Base-by-base conservation (phyloP, 805 yeast species). In the Ogataea paradorogensis region DNA sequence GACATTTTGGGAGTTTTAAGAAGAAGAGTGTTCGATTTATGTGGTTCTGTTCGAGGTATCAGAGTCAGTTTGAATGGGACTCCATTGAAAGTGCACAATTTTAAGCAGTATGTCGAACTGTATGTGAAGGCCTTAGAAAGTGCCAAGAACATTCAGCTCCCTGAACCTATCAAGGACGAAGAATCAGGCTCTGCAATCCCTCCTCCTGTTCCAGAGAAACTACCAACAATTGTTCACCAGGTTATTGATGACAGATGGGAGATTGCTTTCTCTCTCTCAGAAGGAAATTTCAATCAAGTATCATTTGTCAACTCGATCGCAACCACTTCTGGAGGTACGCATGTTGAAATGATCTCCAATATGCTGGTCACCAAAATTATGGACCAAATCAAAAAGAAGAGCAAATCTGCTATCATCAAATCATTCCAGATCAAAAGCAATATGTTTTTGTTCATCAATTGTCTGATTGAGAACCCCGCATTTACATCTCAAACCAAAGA, bases 251-350 rank as follows among this genome's bases (percentile, higher is more conserved):
- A 85, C 42, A 75, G 96, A 47, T 93, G 99, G 99, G 99, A 93
- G 62, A 63, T 93, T 45, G 99, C 95, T 0, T 91, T 93, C 67
- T 91, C 95, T 1, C 84, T 89, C 4, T 85, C 97, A 30, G 96
- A 89, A 55, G 91, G 90, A 4, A 66, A 76, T 2, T 93, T 93
- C 64, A 86, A 87, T 53, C 99, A 93, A 62, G 93, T 93, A 30
- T 90, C 97, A 25, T 93, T 93, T 66, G 99, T 93, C 11, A 93
- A 93, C 61, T 89, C 97, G 6, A 93, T 93, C 59, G 99, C 99
- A 0, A 93, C 99, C 0, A 91, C 98, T 0, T 69, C 91, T 1
- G 99, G 99, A 45, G 99, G 99, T 52, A 85, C 99, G 0, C 99
- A 93, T 61, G 95, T 89, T 25, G 89, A 83, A 50, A 79, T 82